Conservation (phyloP, 78 protist genomes). For the Isochrysis galbana region DNA sequence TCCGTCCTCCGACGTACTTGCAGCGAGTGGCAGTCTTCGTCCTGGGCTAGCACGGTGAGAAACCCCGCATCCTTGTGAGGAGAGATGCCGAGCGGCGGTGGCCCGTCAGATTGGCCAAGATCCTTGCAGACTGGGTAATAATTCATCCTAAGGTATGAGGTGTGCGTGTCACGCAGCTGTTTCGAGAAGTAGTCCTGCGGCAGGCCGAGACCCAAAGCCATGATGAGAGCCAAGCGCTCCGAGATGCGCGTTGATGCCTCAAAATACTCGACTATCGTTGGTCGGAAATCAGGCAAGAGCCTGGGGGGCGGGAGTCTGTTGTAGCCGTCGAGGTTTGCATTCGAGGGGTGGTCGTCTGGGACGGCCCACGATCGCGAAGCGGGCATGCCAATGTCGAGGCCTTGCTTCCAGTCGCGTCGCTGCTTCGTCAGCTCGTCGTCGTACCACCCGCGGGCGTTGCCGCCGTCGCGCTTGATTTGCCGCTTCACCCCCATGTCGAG, state of each 20-base stretch:
- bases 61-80: conserved; percentile 37
- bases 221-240: not conserved
- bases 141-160: conserved; percentile 28
- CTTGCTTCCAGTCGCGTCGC: conserved; percentile 26
- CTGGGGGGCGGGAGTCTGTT: not conserved
- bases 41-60: conserved; percentile 27
- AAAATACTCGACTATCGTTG: not conserved
- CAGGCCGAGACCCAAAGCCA: not conserved
- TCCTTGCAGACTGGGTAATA: conserved; percentile 22
- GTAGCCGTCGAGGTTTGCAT: not conserved
- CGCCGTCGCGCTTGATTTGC: not conserved
- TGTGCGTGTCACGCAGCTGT: not conserved
- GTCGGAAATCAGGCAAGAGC: not conserved
- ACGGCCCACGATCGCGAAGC: not conserved
- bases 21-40: not conserved
- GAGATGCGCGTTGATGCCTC: not conserved
- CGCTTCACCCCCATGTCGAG: not conserved
- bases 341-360: not conserved
- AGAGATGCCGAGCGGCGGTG: not conserved
- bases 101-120: not conserved
- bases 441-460: not conserved
- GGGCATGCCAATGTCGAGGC: not conserved
- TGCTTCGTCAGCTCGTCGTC: conserved; percentile 45
- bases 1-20: not conserved
- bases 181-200: not conserved